Base-by-base conservation (phyloP, 768 basidiomycete species). In the Boletus subparvulus region DNA sequence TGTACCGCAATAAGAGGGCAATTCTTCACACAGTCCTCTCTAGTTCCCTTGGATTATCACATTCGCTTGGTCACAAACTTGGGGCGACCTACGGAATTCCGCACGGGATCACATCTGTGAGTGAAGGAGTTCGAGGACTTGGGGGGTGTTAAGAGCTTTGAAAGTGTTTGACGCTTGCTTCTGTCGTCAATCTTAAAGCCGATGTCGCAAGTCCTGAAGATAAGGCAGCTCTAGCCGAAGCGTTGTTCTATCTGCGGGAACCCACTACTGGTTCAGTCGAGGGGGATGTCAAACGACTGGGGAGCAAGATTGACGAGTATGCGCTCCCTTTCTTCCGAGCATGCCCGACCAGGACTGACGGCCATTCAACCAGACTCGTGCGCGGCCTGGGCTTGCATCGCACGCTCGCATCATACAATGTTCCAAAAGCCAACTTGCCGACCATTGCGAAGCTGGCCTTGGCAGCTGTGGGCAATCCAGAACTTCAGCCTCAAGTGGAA, bases 91-190 rank as follows among this genome's bases (percentile, higher is more conserved):
- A 91, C 64, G 73, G 77, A 50, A 90, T 93, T 54, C 87, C 89
- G 21, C 90, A 93, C 67, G 90, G 90, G 10, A 87, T 90, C 59
- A 91, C 90, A 5, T 90, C 89, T n/a, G 88, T 88, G 59, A 70
- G 83, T 64, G 17, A 21, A 37, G 17, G 9, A 2, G 6, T 55
- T 45, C 40, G 45, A 50, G 47, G 43, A 63, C 35, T 54, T 32
- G 56, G 32, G 52, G 21, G 24, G 13, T 39, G 19, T 14, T 43
- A 6, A 50, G 24, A 24, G 3, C 46, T 43, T 51, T 35, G 39
- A 40, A 21, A 90, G 88, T 90, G 89, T 67, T 74, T 90, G 51
- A 90, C 88, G 7, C 79, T 91, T 24, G 80, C 83, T 5, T 80
- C 87, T 1, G 84, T 84, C 32, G 81, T 90, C 17, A 74, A 68